Conservation (phyloP, 441 rosid genomes). For the Rhodomyrtus psidioides region DNA sequence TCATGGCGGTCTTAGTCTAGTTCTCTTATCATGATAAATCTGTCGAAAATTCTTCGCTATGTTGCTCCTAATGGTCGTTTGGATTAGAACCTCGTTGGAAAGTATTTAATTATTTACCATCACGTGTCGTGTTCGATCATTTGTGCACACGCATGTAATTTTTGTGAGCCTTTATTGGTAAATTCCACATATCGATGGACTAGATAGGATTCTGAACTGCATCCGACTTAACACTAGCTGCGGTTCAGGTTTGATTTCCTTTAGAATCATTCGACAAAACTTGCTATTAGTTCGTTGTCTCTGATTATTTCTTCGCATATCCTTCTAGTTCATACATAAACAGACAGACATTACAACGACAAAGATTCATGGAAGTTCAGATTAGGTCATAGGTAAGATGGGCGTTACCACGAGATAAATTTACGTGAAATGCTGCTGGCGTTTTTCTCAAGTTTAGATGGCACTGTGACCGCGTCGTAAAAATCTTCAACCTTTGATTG, state of each 20-base stretch:
- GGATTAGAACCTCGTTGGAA: background rate
- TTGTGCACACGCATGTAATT: background rate
- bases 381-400: background rate
- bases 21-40: background rate
- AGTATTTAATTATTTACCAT: background rate
- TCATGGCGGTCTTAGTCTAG: background rate
- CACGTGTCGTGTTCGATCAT: background rate
- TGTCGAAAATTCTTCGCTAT: background rate
- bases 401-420: background rate
- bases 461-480: background rate
- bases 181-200: background rate
- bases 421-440: background rate
- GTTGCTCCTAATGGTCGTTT: background rate
- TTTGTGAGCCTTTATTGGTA: background rate
- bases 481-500: background rate
- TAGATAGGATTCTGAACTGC: background rate
- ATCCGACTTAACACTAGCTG: background rate
- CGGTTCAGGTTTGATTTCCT: background rate
- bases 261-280: background rate
- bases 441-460: background rate
- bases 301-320: background rate
- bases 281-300: background rate
- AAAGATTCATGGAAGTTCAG: background rate
- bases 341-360: background rate
- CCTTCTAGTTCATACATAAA: background rate